These are phyloP conservation scores for Kodamaea arcana DNA, from an alignment of 1,139 yeast genomes.

Conservation along the genomic window DNA sequence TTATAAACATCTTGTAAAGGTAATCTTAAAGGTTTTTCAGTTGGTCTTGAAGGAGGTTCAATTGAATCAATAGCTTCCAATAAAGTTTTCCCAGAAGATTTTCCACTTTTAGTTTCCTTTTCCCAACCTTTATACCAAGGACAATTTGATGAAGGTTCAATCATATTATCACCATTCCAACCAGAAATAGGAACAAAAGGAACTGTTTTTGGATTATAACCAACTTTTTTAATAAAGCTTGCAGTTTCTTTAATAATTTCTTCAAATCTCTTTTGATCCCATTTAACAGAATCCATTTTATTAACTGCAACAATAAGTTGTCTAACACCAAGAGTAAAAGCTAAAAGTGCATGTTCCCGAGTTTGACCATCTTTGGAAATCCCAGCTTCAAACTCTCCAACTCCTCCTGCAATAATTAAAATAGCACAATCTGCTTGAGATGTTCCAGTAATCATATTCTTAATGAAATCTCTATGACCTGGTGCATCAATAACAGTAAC, in stretches of 20 bases:
- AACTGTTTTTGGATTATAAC: slow-evolving; percentile 83
- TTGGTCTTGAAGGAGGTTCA: slow-evolving; percentile 82
- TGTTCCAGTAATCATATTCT: slow-evolving; percentile 91
- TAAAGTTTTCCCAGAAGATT: slow-evolving; percentile 76
- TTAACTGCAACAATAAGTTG: slow-evolving; percentile 87
- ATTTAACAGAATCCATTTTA: slow-evolving; percentile 91
- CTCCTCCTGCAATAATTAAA: slow-evolving; percentile 86
- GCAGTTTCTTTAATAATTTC: slow-evolving; percentile 82
- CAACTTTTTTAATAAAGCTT: slow-evolving; percentile 89
- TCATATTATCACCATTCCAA: slow-evolving; percentile 95
- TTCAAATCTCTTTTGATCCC: slow-evolving; percentile 75
- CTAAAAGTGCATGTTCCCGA: slow-evolving; percentile 89
- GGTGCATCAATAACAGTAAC: slow-evolving; percentile 94
- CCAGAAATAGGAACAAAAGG: slow-evolving; percentile 92
- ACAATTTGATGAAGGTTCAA: slow-evolving; percentile 77
- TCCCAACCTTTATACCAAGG: slow-evolving; percentile 94
- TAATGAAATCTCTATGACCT: slow-evolving; percentile 97
- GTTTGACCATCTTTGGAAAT: slow-evolving; percentile 92
- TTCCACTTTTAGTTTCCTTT: slow-evolving; percentile 81
- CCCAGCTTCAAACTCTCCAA: slow-evolving; percentile 95
- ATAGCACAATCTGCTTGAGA: slow-evolving; percentile 94
- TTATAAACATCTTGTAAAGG: slow-evolving; percentile 92
- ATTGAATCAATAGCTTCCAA: slow-evolving; percentile 85
- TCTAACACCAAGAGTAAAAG: slow-evolving; percentile 86
- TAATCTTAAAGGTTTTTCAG: slow-evolving; percentile 73